These are phyloP conservation scores for Vairimorpha necatrix DNA, from an alignment of 371 early-diverging fungal genomes.

Conservation along the genomic window DNA sequence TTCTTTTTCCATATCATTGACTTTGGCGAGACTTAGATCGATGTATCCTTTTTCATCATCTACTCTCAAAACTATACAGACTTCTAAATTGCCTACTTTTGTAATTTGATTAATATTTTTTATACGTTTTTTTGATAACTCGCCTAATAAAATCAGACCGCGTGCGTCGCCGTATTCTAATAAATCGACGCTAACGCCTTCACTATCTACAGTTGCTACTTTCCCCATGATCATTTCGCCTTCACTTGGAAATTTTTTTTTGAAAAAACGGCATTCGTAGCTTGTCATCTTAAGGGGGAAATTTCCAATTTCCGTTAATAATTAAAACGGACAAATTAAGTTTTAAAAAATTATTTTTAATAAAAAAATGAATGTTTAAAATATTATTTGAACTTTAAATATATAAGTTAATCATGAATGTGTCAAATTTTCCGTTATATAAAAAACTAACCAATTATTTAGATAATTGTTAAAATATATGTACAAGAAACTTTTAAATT, in stretches of 20 bases:
- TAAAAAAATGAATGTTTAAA: no score
- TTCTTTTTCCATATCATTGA: constrained; percentile 83
- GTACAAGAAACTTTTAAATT: no score
- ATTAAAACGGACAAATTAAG: no score
- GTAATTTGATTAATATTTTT: constrained; percentile 91
- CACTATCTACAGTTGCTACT: constrained; percentile 86
- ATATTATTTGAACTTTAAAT: no score
- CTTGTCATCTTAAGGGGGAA: constrained; percentile 1
- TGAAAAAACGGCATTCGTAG: constrained; percentile 71
- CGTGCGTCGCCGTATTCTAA: constrained; percentile 79
- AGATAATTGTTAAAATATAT: no score
- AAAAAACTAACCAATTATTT: no score
- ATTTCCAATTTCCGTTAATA: no score
- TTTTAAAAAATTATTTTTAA: neutral
- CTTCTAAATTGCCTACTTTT: constrained; percentile 88
- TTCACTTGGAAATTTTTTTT: constrained; percentile 84
- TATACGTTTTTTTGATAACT: constrained; percentile 89
- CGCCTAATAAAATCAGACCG: constrained; percentile 90
- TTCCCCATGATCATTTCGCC: constrained; percentile 96
- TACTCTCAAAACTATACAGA: constrained; percentile 88
- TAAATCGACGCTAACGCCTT: constrained; percentile 88
- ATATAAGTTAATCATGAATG: no score
- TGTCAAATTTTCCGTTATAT: no score
- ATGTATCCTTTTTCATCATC: constrained; percentile 98
- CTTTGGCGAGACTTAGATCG: constrained; percentile 92